These are phyloP conservation scores for Tricholoma furcatifolium DNA, from an alignment of 768 basidiomycete genomes.

Conservation along the genomic window DNA sequence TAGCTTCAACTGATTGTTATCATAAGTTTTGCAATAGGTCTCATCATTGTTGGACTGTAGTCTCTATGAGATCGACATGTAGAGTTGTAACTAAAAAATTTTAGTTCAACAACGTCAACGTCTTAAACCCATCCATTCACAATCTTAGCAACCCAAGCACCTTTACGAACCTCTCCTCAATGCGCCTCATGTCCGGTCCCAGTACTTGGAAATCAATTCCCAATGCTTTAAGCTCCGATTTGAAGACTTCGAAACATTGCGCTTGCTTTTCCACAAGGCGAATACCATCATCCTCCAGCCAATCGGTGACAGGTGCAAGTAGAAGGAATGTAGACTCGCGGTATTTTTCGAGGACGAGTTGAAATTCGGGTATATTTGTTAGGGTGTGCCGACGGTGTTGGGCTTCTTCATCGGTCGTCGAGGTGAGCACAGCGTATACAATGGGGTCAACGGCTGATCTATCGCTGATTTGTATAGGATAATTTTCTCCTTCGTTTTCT, in stretches of 20 bases:
- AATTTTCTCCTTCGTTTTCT: constrained; percentile 32
- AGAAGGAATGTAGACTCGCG: constrained; percentile 50
- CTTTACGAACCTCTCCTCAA: constrained; percentile 34
- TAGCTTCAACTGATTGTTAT: too few relatives aligned
- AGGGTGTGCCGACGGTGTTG: constrained; percentile 32
- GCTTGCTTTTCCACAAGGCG: constrained; percentile 51
- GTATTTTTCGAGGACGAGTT: constrained; percentile 40
- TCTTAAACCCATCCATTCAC: background rate
- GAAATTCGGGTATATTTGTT: constrained; percentile 36
- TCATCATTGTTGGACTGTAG: too few relatives aligned
- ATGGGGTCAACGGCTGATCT: constrained; percentile 65
- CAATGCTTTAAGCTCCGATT: constrained; percentile 37
- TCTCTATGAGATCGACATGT: too few relatives aligned
- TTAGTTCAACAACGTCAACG: background rate
- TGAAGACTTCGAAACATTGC: constrained; percentile 37
- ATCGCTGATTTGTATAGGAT: constrained; percentile 50
- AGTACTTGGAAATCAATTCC: constrained; percentile 44
- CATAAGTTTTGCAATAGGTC: too few relatives aligned
- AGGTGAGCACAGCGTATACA: constrained; percentile 56
- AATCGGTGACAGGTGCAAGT: constrained; percentile 53
- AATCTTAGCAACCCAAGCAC: constrained; percentile 17
- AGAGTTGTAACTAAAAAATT: too few relatives aligned
- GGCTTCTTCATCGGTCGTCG: constrained; percentile 35
- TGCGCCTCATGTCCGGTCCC: constrained; percentile 40
- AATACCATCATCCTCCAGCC: constrained; percentile 65